Percentiles rank a stretch among this genome's conserved stretches.
These are phyloP conservation scores for Plantago coronopus DNA, from an alignment of 305 asterid species.

Conservation along the genomic window DNA sequence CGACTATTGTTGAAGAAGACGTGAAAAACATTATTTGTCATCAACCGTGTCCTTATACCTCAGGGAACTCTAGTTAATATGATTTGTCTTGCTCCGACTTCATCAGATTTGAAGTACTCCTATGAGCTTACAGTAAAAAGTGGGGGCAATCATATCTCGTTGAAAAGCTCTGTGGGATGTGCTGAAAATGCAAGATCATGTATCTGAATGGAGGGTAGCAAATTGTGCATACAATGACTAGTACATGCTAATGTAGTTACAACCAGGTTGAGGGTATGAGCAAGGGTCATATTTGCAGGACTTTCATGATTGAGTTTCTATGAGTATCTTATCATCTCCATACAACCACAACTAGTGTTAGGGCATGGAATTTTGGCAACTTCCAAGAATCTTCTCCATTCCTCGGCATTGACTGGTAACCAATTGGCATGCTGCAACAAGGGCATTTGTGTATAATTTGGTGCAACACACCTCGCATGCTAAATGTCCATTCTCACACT, in stretches of 20 bases:
- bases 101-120: constrained; percentile 8
- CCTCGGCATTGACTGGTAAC: constrained; percentile 75
- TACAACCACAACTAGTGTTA: constrained; percentile 51
- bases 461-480: constrained; percentile 67
- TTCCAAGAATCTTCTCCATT: constrained; percentile 66
- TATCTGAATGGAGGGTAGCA: constrained; percentile 22
- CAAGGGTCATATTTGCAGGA: constrained; percentile 40
- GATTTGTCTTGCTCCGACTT: constrained; percentile 39
- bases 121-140: background rate
- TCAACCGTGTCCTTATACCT: constrained; percentile 30
- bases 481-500: constrained; percentile 73
- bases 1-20: constrained; percentile 41
- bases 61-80: constrained; percentile 39
- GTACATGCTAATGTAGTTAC: constrained; percentile 33
- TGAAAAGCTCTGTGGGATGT: background rate
- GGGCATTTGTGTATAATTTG: constrained; percentile 50
- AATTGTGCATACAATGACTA: constrained; percentile 43
- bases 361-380: constrained; percentile 42
- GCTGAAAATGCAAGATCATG: constrained; percentile 20
- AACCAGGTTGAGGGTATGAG: constrained; percentile 41
- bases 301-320: constrained; percentile 37
- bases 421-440: constrained; percentile 54
- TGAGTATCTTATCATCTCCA: constrained; percentile 31
- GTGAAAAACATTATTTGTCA: constrained; percentile 34
- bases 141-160: background rate